Evolutionary conservation across 139 green algal genomes (phyloP), one percentile per base, ranked within the genome.

Genomic region (Chlorella sp.): DNA sequence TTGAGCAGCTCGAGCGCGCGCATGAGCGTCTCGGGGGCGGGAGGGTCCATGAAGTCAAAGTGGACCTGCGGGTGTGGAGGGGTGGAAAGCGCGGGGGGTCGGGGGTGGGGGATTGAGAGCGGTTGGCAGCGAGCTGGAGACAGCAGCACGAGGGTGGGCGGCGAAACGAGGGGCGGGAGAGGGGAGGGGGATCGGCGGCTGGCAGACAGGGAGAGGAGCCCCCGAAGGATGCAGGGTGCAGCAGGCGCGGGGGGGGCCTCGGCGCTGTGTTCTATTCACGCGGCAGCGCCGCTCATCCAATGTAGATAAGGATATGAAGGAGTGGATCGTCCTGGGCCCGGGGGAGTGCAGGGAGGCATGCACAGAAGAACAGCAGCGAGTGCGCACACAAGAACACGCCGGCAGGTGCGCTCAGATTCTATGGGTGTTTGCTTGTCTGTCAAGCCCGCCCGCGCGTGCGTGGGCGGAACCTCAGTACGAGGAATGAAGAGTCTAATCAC

Each of bases 1-100:
- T 99, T 99, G 43, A 99, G 90, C 84, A 99, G 83, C 91, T 99
- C 96, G 80, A 99, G 88, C 12, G 96, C 96, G 8, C 96, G 86
- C 96, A 99, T 99, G 19, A 99, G 91, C 27, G 96, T 99, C 85
- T 99, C 96, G 23, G 96, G 96, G 2, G 96, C 96, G 38, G 96
- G 96, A 21, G 96, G 96, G 84, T 99, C 96, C 96, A 99, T 98
- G 89, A 99, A 99, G 89, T 99, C 96, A 88, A 99, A 99, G 85
- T 99, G 96, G 50, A 97, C 93, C 93, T 97, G 83, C 51, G 60
- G 4, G 33, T 11, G 8, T 29, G 63, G 58, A 19, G 27, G 40
- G 19, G 42, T 41, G 35, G 38, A 6, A 8, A 8, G 29, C n/a
- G 3, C 12, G 69, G 38, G 8, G 5, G 35, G 0, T 9, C 25